phyloP scores from a whole-genome alignment of 228 moss, liverwort and hornwort genomes.

The Sphagnum magellanicum region DNA sequence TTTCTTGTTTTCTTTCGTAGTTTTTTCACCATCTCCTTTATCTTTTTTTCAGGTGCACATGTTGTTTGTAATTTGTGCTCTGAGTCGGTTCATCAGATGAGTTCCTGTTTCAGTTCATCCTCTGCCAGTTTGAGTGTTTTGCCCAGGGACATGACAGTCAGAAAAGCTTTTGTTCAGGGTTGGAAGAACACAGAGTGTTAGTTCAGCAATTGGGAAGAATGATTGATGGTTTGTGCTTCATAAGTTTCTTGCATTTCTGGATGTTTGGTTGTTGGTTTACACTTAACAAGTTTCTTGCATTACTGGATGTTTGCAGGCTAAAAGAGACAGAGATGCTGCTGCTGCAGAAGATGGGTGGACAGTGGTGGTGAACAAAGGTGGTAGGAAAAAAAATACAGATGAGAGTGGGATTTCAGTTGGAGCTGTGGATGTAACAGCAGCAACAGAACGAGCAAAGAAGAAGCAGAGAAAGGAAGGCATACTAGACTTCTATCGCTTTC shows the following conservation, averaged over 20 bases:
- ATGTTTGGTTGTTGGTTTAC: not conserved
- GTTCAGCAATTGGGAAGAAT: no score
- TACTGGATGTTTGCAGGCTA: constrained; percentile 24
- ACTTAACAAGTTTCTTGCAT: not conserved
- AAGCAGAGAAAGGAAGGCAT: constrained; percentile 52
- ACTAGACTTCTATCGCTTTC: constrained; percentile 85
- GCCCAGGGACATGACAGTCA: no score
- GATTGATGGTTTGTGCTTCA: not conserved
- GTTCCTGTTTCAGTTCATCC: no score
- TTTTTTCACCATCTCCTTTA: no score
- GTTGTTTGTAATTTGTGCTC: no score
- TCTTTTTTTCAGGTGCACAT: no score
- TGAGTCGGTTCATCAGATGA: no score
- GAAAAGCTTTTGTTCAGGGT: no score
- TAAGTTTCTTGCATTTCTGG: not conserved
- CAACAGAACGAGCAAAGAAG: constrained; percentile 52
- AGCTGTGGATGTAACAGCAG: constrained; percentile 63
- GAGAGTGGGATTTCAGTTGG: constrained; percentile 70
- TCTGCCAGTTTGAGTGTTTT: no score
- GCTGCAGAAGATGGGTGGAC: constrained; percentile 95
- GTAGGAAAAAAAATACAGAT: constrained; percentile 71
- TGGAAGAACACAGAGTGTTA: no score
- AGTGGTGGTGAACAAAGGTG: constrained; percentile 69
- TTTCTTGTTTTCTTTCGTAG: no score
- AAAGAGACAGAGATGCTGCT: constrained; percentile 51